Conservation (phyloP, 148 eudicot genomes). For the Mesembryanthemum crystallinum region DNA sequence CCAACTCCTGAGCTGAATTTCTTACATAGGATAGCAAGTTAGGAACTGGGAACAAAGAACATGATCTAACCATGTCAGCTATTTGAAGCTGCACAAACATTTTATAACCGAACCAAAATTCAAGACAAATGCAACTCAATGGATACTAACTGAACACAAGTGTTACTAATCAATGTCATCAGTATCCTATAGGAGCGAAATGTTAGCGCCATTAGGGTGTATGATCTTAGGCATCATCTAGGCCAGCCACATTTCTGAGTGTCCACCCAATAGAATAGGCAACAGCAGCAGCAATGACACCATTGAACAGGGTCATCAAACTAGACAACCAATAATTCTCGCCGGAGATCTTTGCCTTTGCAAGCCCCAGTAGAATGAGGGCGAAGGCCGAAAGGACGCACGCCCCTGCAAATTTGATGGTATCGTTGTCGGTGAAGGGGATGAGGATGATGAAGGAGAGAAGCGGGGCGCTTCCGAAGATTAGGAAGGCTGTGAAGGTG, state of each 20-base stretch:
- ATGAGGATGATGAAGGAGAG: slow-evolving; percentile 65
- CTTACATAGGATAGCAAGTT: no score
- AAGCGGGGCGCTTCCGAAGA: slow-evolving; percentile 60
- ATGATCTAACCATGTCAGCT: no score
- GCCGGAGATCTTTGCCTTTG: slow-evolving; percentile 56
- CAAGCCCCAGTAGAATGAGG: slow-evolving; percentile 51
- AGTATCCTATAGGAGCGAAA: neutral
- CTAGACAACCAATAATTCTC: slow-evolving; percentile 40
- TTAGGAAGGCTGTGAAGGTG: slow-evolving; percentile 52
- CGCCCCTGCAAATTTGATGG: slow-evolving; percentile 51
- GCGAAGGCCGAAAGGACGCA: slow-evolving; percentile 59
- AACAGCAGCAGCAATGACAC: slow-evolving; percentile 53
- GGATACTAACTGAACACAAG: no score
- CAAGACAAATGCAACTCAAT: no score
- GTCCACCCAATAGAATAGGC: slow-evolving; percentile 68
- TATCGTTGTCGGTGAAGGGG: slow-evolving; percentile 55
- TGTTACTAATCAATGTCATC: no score
- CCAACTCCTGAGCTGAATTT: no score
- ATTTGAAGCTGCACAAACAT: no score
- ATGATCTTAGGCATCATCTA: slow-evolving; percentile 38
- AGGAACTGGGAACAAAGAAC: no score
- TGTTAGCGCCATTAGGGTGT: neutral
- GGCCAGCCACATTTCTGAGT: slow-evolving; percentile 62
- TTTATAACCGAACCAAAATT: no score
- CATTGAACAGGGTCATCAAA: slow-evolving; percentile 38